These are phyloP conservation scores for Panaeolus cyanescens DNA, from an alignment of 768 basidiomycete genomes.

Conservation along the genomic window DNA sequence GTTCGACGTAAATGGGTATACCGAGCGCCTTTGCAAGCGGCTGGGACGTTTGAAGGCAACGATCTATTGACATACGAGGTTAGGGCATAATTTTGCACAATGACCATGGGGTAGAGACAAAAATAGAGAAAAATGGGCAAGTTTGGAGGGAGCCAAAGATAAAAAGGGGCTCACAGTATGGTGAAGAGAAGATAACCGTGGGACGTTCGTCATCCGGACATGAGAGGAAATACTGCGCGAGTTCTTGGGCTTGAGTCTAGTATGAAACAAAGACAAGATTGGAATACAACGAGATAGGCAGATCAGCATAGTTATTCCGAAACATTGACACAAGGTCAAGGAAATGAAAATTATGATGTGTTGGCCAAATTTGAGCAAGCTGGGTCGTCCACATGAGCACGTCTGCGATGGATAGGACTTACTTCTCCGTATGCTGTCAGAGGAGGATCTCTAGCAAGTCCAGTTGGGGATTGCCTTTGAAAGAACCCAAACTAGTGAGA, in stretches of 20 bases:
- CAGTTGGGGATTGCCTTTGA: constrained; percentile 62
- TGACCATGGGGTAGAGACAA: neutral
- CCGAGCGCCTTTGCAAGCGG: constrained; percentile 63
- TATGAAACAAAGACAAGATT: constrained; percentile 1
- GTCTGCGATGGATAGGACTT: neutral
- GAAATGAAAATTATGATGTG: too few species aligned
- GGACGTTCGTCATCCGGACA: constrained; percentile 69
- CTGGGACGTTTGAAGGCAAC: constrained; percentile 81
- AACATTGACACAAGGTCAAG: too few species aligned
- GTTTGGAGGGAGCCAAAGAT: neutral
- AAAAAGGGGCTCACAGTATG: constrained; percentile 60
- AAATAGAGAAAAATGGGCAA: neutral
- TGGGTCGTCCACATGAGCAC: neutral
- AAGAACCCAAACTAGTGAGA: constrained; percentile 8
- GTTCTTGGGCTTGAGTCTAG: constrained; percentile 72
- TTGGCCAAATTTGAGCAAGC: neutral
- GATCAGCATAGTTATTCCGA: neutral
- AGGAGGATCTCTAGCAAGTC: constrained; percentile 73
- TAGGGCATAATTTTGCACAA: constrained; percentile 1
- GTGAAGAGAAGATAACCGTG: constrained; percentile 82
- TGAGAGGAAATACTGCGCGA: constrained; percentile 63
- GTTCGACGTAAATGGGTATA: constrained; percentile 77
- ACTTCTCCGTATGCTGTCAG: constrained; percentile 75
- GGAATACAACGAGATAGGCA: constrained; percentile 3
- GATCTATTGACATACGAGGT: constrained; percentile 48